Evolutionary conservation across 805 yeast genomes (phyloP).

Genomic region (Hermanozyma aechmeae): DNA sequence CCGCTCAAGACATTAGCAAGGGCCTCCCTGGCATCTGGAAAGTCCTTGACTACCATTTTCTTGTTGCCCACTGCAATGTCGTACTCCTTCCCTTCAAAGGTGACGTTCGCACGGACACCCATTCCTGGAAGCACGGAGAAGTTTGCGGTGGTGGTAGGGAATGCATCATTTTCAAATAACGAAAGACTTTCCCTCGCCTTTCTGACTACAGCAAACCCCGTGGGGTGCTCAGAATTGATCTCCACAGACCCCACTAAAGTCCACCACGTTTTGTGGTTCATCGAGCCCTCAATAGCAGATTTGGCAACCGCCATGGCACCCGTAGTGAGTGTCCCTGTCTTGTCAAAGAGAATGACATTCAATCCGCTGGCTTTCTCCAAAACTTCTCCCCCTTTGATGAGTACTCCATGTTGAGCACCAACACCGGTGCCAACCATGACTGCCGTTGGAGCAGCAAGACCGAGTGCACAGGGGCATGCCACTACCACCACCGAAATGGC

Average conservation of each 20-base stretch:
- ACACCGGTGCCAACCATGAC: conserved; percentile 98
- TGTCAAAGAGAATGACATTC: conserved; percentile 73
- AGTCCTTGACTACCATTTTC: conserved; percentile 25
- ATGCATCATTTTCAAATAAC: conserved; percentile 22
- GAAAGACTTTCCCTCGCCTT: conserved; percentile 17
- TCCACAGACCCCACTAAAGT: conserved; percentile 52
- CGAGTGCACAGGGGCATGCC: conserved; percentile 98
- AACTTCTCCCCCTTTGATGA: conserved; percentile 89
- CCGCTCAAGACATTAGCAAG: conserved; percentile 5
- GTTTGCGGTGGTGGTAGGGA: conserved; percentile 20
- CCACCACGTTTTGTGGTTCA: conserved; percentile 35
- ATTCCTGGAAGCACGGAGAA: conserved; percentile 33
- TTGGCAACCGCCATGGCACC: conserved; percentile 55
- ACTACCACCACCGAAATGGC: conserved; percentile 91
- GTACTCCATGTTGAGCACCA: conserved; percentile 84
- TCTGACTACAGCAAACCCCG: conserved; percentile 59
- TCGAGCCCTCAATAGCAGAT: background rate
- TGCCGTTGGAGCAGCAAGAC: conserved; percentile 97
- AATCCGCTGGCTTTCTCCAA: conserved; percentile 64
- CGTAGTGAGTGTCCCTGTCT: conserved; percentile 89
- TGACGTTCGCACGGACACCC: conserved; percentile 34
- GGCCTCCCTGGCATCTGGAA: conserved; percentile 4
- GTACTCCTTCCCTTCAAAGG: conserved; percentile 1
- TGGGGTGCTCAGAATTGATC: conserved; percentile 75
- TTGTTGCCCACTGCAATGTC: conserved; percentile 41